Evolutionary conservation across 306 rosid genomes (phyloP).

Genomic region (Chamaecrista fasciculata): DNA sequence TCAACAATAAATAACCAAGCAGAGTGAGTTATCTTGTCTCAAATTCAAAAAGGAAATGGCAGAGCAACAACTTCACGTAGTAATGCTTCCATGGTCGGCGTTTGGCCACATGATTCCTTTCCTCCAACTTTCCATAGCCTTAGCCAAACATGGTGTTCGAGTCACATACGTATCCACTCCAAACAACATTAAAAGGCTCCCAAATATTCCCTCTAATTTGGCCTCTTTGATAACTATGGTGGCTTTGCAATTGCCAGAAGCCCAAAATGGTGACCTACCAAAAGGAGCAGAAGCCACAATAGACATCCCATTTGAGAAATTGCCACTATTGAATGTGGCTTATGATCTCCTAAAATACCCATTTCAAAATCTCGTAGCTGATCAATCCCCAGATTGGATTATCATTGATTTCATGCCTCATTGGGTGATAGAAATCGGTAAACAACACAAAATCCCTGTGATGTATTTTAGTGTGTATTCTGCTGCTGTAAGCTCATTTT

Average conservation of each 20-base stretch:
- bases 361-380: not conserved
- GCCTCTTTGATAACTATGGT: slow-evolving; percentile 9
- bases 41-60: too few relatives aligned
- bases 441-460: not conserved
- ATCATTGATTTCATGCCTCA: not conserved
- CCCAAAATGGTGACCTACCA: not conserved
- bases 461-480: not conserved
- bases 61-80: too few relatives aligned
- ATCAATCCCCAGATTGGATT: slow-evolving; percentile 6
- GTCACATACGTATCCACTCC: slow-evolving; percentile 36
- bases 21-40: too few relatives aligned
- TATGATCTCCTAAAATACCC: not conserved
- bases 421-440: too few relatives aligned
- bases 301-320: not conserved
- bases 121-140: slow-evolving; percentile 31
- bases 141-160: slow-evolving; percentile 34
- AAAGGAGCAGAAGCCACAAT: not conserved
- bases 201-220: slow-evolving; percentile 28
- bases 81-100: too few relatives aligned
- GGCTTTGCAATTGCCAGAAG: not conserved
- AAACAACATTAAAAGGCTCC: slow-evolving; percentile 34
- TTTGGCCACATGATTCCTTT: slow-evolving; percentile 7
- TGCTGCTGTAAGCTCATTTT: not conserved
- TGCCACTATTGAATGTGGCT: not conserved
- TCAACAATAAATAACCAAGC: too few relatives aligned